phyloP scores from a whole-genome alignment of 257 asterid species.

The Buddleja alternifolia region DNA sequence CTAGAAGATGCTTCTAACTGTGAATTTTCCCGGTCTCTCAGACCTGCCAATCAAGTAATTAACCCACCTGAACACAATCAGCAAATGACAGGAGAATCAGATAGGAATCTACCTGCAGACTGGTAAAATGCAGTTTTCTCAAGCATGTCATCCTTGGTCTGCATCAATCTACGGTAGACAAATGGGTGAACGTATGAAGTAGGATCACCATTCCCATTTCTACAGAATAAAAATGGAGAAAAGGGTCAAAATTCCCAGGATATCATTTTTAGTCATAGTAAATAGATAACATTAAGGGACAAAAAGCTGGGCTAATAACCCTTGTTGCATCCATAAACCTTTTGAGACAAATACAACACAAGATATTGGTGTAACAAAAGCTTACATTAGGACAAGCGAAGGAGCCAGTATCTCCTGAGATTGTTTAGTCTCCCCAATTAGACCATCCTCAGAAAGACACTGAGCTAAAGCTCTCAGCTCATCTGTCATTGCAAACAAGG shows the following conservation, averaged over 20 bases:
- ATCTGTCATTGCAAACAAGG: slow-evolving; percentile 37
- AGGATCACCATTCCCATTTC: slow-evolving; percentile 48
- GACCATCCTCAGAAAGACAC: slow-evolving; percentile 46
- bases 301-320: slow-evolving; percentile 18
- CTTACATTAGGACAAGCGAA: slow-evolving; percentile 56
- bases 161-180: slow-evolving; percentile 55
- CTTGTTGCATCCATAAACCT: neutral
- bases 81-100: slow-evolving; percentile 26
- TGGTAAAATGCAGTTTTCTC: slow-evolving; percentile 38
- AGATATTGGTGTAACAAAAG: slow-evolving; percentile 25
- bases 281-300: neutral
- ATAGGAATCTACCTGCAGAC: slow-evolving; percentile 53
- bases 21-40: slow-evolving; percentile 62
- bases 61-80: slow-evolving; percentile 35
- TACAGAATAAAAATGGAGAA: slow-evolving; percentile 39
- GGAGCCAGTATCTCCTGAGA: slow-evolving; percentile 38
- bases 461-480: slow-evolving; percentile 40
- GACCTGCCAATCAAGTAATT: slow-evolving; percentile 53
- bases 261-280: neutral
- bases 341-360: neutral
- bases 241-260: slow-evolving; percentile 22
- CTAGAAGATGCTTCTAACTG: slow-evolving; percentile 79
- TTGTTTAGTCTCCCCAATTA: slow-evolving; percentile 38
- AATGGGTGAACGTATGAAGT: slow-evolving; percentile 68
- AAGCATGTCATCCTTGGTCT: slow-evolving; percentile 43